Percentiles rank a stretch among this genome's conserved stretches.
Conservation (phyloP, 1,284 basidiomycete genomes). For the Cyathus pygmaeus region DNA sequence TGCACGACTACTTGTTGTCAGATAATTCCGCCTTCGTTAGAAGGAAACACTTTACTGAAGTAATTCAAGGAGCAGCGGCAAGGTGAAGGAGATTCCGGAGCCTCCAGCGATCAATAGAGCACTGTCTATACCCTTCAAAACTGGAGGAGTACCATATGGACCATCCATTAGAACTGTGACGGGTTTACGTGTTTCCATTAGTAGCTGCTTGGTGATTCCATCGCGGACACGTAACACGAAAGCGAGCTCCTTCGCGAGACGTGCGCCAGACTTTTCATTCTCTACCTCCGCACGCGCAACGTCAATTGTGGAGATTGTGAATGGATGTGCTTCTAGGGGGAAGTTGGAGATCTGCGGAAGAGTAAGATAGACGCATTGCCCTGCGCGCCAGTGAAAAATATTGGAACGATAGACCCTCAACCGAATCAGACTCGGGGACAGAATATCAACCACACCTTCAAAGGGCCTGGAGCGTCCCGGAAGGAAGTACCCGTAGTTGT, state of each 20-base stretch:
- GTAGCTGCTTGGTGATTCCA: slow-evolving; percentile 52
- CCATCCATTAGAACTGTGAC: slow-evolving; percentile 49
- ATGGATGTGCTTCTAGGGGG: slow-evolving; percentile 63
- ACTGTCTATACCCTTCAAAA: slow-evolving; percentile 43
- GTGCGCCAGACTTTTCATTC: neutral
- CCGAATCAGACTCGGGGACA: slow-evolving; percentile 57
- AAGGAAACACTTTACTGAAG: slow-evolving; percentile 39
- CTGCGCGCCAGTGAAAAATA: slow-evolving; percentile 57
- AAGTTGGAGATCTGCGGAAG: slow-evolving; percentile 54
- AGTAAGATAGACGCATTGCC: slow-evolving; percentile 61
- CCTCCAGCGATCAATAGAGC: slow-evolving; percentile 53
- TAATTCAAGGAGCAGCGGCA: slow-evolving; percentile 50
- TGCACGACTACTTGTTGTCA: slow-evolving; percentile 35
- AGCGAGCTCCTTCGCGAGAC: slow-evolving; percentile 50
- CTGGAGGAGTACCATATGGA: slow-evolving; percentile 52
- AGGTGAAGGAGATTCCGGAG: slow-evolving; percentile 52
- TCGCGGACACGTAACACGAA: slow-evolving; percentile 61
- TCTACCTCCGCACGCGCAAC: slow-evolving; percentile 1
- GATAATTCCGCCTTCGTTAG: neutral
- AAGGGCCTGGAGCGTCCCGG: slow-evolving; percentile 36
- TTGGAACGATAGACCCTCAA: slow-evolving; percentile 49
- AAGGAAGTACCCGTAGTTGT: slow-evolving; percentile 53
- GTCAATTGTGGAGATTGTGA: slow-evolving; percentile 62
- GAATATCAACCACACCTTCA: slow-evolving; percentile 48
- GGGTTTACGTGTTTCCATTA: slow-evolving; percentile 26